A percentile compares a stretch with the other conserved stretches of the same genome.
Evolutionary conservation across 2,329 filamentous ascomycete species (phyloP).

Genomic region (Didymella glomerata): DNA sequence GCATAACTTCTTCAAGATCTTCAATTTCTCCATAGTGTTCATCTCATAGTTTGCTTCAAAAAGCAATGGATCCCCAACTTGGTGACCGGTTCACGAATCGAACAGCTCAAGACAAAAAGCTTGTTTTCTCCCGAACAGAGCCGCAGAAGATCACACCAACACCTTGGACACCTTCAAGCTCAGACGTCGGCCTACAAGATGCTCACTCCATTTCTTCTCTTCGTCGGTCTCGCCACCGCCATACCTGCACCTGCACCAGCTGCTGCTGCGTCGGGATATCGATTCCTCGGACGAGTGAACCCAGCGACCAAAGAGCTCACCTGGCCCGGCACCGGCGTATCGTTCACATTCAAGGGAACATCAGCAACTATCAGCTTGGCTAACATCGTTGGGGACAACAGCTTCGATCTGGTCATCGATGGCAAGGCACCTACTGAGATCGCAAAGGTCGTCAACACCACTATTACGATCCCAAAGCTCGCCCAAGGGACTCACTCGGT

Average conservation of each 20-base stretch:
- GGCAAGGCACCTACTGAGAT: slow-evolving; percentile 33
- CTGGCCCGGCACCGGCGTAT: slow-evolving; percentile 57
- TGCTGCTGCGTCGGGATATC: slow-evolving; percentile 12
- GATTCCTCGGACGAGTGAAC: slow-evolving; percentile 53
- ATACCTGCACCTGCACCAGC: slow-evolving; percentile 10
- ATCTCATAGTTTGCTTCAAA: slow-evolving; percentile 7
- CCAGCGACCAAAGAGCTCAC: slow-evolving; percentile 55
- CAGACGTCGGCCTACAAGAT: background rate
- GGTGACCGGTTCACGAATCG: background rate
- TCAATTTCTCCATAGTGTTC: slow-evolving; percentile 10
- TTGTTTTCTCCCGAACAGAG: background rate
- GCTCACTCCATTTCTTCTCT: slow-evolving; percentile 8
- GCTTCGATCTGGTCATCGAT: slow-evolving; percentile 50
- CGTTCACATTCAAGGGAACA: slow-evolving; percentile 54
- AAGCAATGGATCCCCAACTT: background rate
- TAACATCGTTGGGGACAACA: slow-evolving; percentile 45
- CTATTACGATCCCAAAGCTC: slow-evolving; percentile 44
- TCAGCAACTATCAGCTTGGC: slow-evolving; percentile 50
- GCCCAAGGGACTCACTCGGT: slow-evolving; percentile 49
- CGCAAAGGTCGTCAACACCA: slow-evolving; percentile 42
- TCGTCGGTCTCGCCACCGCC: slow-evolving; percentile 10
- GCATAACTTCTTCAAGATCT: slow-evolving; percentile 5
- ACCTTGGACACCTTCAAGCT: background rate
- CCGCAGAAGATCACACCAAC: background rate
- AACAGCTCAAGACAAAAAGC: background rate